phyloP scores from a whole-genome alignment of 2,329 filamentous ascomycete genomes.

The Sclerotinia sclerotiorum region DNA sequence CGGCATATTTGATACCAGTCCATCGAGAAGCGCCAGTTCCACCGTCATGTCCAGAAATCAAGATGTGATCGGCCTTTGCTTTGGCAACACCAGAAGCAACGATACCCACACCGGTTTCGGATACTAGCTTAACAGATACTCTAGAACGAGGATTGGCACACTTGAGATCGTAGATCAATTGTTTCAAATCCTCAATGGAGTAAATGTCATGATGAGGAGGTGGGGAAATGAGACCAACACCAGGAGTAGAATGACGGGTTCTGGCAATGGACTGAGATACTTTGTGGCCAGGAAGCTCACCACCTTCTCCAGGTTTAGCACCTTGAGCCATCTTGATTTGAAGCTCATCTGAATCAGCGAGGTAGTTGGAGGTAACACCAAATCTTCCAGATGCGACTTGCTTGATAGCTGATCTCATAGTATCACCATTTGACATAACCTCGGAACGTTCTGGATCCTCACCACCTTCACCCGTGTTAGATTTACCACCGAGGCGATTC shows the following conservation, averaged over 20 bases:
- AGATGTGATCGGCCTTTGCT: constrained; percentile 93
- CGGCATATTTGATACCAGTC: constrained; percentile 98
- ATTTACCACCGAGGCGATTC: constrained; percentile 95
- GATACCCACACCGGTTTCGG: constrained; percentile 95
- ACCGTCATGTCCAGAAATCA: constrained; percentile 96
- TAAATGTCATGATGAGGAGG: constrained; percentile 98
- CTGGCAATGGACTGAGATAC: constrained; percentile 91
- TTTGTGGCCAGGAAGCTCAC: constrained; percentile 95
- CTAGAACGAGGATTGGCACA: constrained; percentile 90
- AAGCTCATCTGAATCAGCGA: constrained; percentile 91
- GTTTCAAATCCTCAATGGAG: constrained; percentile 96
- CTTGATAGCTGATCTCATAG: constrained; percentile 96
- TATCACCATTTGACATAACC: constrained; percentile 85
- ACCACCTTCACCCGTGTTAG: constrained; percentile 96
- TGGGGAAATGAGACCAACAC: constrained; percentile 92
- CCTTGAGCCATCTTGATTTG: constrained; percentile 99
- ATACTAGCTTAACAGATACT: constrained; percentile 96
- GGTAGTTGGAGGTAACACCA: constrained; percentile 91
- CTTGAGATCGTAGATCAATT: constrained; percentile 96
- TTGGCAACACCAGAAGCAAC: constrained; percentile 97
- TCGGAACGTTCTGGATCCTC: constrained; percentile 91
- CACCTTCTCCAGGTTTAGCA: constrained; percentile 95
- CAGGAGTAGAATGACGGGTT: constrained; percentile 92
- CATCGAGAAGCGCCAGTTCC: constrained; percentile 94
- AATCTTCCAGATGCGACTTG: constrained; percentile 96